These are phyloP conservation scores for Mesotaenium endlicherianum DNA, from an alignment of 139 green algal species.

Conservation along the genomic window DNA sequence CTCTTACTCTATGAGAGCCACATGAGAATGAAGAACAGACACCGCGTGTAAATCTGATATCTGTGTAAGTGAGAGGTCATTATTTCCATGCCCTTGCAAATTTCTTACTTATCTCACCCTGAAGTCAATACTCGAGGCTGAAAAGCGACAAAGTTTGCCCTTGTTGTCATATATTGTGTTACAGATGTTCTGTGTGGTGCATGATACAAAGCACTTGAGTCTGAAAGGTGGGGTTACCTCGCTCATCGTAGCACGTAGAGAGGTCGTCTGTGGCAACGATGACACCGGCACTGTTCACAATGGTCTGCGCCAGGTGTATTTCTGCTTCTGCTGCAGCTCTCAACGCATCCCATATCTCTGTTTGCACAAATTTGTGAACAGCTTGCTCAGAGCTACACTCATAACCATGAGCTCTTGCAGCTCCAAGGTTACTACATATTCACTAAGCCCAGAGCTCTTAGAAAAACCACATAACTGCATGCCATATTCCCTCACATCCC, in stretches of 20 bases:
- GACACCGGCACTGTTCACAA: conserved; percentile 77
- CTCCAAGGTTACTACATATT: too few relatives aligned
- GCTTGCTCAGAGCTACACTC: too few relatives aligned
- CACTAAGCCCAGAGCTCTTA: too few relatives aligned
- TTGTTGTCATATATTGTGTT: too few relatives aligned
- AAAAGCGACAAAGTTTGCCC: not conserved
- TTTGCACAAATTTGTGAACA: too few relatives aligned
- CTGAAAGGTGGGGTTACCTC: conserved; percentile 27
- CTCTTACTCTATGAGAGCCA: too few relatives aligned
- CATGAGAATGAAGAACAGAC: too few relatives aligned
- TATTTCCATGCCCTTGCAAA: not conserved
- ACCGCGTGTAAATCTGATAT: not conserved
- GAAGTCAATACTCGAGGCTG: not conserved
- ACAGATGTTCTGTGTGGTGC: too few relatives aligned
- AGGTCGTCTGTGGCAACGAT: conserved; percentile 74
- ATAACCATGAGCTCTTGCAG: too few relatives aligned
- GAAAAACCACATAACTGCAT: too few relatives aligned
- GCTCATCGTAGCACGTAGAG: conserved; percentile 79
- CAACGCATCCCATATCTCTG: conserved; percentile 84
- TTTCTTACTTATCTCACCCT: too few relatives aligned
- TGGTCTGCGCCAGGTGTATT: conserved; percentile 58
- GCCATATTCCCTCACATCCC: too few relatives aligned
- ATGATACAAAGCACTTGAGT: not conserved
- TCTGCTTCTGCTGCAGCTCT: conserved; percentile 67
- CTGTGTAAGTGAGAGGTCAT: not conserved